Conservation (phyloP, 208 protist genomes). For the Borovskyia barvae region DNA sequence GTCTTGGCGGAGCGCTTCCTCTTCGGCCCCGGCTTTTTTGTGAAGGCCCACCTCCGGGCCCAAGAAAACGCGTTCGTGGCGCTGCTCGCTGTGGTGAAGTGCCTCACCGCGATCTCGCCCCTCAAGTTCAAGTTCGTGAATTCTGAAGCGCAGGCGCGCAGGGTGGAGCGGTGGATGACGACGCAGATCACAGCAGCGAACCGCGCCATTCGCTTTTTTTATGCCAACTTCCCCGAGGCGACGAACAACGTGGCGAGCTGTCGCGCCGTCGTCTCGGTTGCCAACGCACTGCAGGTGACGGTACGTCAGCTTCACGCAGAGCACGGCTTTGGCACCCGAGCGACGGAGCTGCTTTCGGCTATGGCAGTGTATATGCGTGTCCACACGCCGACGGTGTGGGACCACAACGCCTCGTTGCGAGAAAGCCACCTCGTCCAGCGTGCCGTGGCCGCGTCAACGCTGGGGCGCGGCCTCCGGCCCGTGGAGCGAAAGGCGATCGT, state of each 20-base stretch:
- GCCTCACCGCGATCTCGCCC: constrained; percentile 37
- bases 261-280: constrained; percentile 58
- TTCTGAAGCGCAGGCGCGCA: constrained; percentile 40
- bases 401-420: constrained; percentile 37
- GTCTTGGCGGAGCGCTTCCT: constrained; percentile 50
- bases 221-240: constrained; percentile 59
- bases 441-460: constrained; percentile 57
- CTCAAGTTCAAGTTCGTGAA: constrained; percentile 64
- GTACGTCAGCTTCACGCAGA: constrained; percentile 41
- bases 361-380: constrained; percentile 46
- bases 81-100: constrained; percentile 69
- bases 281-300: constrained; percentile 42
- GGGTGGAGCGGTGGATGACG: constrained; percentile 57
- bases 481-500: constrained; percentile 60
- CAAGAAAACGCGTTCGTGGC: constrained; percentile 83
- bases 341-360: constrained; percentile 33
- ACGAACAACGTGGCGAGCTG: constrained; percentile 71
- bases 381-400: constrained; percentile 46
- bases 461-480: constrained; percentile 53
- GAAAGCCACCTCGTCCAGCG: constrained; percentile 61
- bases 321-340: constrained; percentile 52
- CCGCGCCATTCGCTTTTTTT: constrained; percentile 72
- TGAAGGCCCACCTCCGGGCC: constrained; percentile 45
- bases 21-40: constrained; percentile 48
- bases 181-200: constrained; percentile 44